Evolutionary conservation across 768 basidiomycete species (phyloP), one percentile per base, ranked within the genome.

Genomic region (Phylloporus sp.): DNA sequence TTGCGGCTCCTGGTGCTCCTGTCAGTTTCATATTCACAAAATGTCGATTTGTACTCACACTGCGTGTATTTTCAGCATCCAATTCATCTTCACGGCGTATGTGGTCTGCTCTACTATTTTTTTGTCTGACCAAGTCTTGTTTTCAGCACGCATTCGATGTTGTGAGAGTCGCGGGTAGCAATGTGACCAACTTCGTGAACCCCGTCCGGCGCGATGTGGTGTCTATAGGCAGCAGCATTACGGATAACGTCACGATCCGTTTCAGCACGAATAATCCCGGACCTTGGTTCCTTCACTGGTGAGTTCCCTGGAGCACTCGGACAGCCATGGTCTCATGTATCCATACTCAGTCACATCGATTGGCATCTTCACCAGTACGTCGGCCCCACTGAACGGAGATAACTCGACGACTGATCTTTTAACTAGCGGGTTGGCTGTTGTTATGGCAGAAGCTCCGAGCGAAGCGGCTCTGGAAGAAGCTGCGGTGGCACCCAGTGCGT

Each of bases 231-330:
- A 32, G 35, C 6, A 47, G 48, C 3, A 54, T 74, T 65, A 49
- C 48, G 2, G 63, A 77, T 69, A 63, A 76, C 61, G 77, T 79
- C 20, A 76, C 76, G 3, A 69, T 86, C 43, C 75, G 82, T 45
- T 85, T 82, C 65, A 61, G 65, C 18, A 82, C 82, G 2, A 79
- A 85, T 57, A 86, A 86, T 64, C 74, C 83, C 3, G 85, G 84
- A 10, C 76, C 78, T 8, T 82, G 80, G 77, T 68, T 76, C 59
- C 57, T 76, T 35, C 75, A 76, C 55, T 76, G 62, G 61, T 63
- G 41, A 54, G 51, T 27, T 9, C 41, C 9, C 5, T 42, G 16
- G n/a, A 6, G 15, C 23, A 24, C 23, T 23, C 11, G 7, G 13
- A 42, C 6, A 20, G 22, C 29, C 5, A 12, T 6, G 23, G 16